Percentiles rank a stretch among this genome's conserved stretches.
These are phyloP conservation scores for Primulina huaijiensis DNA, from an alignment of 257 asterid species.

Conservation along the genomic window DNA sequence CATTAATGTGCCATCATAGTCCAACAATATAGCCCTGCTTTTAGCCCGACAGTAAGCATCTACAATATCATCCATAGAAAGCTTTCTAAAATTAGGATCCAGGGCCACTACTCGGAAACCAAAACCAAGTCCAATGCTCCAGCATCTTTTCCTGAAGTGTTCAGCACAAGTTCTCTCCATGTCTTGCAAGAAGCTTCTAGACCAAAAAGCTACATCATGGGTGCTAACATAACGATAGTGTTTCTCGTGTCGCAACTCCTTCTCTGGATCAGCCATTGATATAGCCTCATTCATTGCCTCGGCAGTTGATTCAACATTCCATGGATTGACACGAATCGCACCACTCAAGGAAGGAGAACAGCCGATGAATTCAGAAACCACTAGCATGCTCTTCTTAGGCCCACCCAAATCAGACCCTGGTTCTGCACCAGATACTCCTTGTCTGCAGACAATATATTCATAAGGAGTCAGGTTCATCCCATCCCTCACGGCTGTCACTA, in stretches of 20 bases:
- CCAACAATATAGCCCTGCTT: slow-evolving; percentile 48
- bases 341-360: slow-evolving; percentile 53
- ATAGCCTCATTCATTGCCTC: slow-evolving; percentile 42
- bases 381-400: slow-evolving; percentile 49
- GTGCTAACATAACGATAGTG: slow-evolving; percentile 53
- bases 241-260: slow-evolving; percentile 46
- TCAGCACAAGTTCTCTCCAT: slow-evolving; percentile 41
- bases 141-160: slow-evolving; percentile 42
- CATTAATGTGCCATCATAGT: slow-evolving; percentile 50
- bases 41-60: slow-evolving; percentile 35
- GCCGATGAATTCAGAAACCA: slow-evolving; percentile 50
- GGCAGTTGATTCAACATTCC: slow-evolving; percentile 46
- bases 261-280: slow-evolving; percentile 37
- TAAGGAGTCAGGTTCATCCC: slow-evolving; percentile 56
- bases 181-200: slow-evolving; percentile 48
- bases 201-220: slow-evolving; percentile 51
- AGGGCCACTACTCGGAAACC: slow-evolving; percentile 46
- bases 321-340: slow-evolving; percentile 50
- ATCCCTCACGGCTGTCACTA: slow-evolving; percentile 53
- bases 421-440: slow-evolving; percentile 40
- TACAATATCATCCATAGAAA: slow-evolving; percentile 32
- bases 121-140: slow-evolving; percentile 50
- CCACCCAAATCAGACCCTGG: slow-evolving; percentile 27
- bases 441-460: slow-evolving; percentile 48
- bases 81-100: slow-evolving; percentile 44